Evolutionary conservation across 75 land plant genomes (phyloP), one percentile per base, ranked within the genome.

Genomic region (Pinus taeda): DNA sequence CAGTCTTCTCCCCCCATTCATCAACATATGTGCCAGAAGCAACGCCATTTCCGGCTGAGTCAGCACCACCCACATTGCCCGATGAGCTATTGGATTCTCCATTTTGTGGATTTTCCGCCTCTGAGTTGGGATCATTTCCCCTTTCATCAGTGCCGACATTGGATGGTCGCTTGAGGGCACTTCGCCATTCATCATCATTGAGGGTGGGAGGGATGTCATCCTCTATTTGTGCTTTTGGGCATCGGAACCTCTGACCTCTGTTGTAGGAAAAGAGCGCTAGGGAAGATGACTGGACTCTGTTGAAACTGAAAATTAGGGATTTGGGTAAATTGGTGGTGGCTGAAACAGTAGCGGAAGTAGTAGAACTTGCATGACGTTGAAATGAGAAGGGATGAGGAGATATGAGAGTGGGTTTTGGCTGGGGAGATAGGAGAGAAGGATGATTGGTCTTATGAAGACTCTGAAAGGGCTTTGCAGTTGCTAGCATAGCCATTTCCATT

Each of bases 1-100:
- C 77, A 66, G 84, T 18, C 55, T 57, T 75, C 63, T 83, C 85
- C 53, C 84, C 84, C 85, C 75, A 79, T 42, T 78, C 79, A 59
- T 78, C 79, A 73, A 78, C 71, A 49, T 53, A 49, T 0, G 39
- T 14, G 1, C 57, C 64, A 24, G 57, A 6, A 22, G 2, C 33
- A 33, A 3, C 1, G 15, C 13, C 15, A 55, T 36, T 56, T 45
- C 17, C 24, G 6, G 15, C 80, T 39, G 24, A 36, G 42, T 76
- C 64, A 21, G 39, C 77, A 64, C 18, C 75, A 17, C 45, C 20
- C 6, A 7, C 39, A 67, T 39, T 33, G 17, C 17, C n/a, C 17
- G 15, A 15, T 33, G 39, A 7, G 63, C 29, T 53, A 22, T 7
- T 62, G 55, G 55, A 49, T 49, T 49, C 55, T 49, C 55, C 55